A percentile compares a stretch with the other conserved stretches of the same genome.
Conservation (phyloP, 2,329 filamentous ascomycete genomes). For the Aspergillus fumigatus region DNA sequence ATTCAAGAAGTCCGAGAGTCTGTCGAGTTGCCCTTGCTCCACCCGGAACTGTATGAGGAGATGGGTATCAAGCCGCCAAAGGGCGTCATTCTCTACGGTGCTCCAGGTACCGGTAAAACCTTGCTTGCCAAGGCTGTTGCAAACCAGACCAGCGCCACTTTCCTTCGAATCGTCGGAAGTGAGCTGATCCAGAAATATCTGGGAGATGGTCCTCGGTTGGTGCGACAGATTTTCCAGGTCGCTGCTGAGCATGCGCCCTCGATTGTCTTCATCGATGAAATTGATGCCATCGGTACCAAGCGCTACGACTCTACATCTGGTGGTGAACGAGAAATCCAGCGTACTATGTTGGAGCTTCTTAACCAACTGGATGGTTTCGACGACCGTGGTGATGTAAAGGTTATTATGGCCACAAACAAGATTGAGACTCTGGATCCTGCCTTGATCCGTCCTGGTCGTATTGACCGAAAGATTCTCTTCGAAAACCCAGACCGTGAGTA, state of each 20-base stretch:
- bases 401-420: slow-evolving; percentile 99
- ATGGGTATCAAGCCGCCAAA: slow-evolving; percentile 99
- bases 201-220: slow-evolving; percentile 88
- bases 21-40: slow-evolving; percentile 87
- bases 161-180: slow-evolving; percentile 93
- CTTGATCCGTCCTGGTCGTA: slow-evolving; percentile 92
- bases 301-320: slow-evolving; percentile 97
- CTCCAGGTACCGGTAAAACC: slow-evolving; percentile 94
- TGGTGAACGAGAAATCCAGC: slow-evolving; percentile 93
- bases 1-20: slow-evolving; percentile 98
- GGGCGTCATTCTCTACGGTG: slow-evolving; percentile 97
- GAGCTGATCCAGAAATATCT: slow-evolving; percentile 99
- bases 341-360: slow-evolving; percentile 96
- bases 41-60: slow-evolving; percentile 97
- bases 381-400: slow-evolving; percentile 97
- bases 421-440: slow-evolving; percentile 96
- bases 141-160: slow-evolving; percentile 98
- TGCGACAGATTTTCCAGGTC: slow-evolving; percentile 86
- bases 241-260: slow-evolving; percentile 93
- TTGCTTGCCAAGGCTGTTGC: slow-evolving; percentile 94
- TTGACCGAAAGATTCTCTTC: slow-evolving; percentile 92
- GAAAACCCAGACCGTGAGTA: slow-evolving; percentile 65
- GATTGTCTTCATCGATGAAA: slow-evolving; percentile 99
- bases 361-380: slow-evolving; percentile 99
- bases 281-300: slow-evolving; percentile 98